Evolutionary conservation across 495 filamentous ascomycete species (phyloP).

Genomic region (Talaromyces ruber): DNA sequence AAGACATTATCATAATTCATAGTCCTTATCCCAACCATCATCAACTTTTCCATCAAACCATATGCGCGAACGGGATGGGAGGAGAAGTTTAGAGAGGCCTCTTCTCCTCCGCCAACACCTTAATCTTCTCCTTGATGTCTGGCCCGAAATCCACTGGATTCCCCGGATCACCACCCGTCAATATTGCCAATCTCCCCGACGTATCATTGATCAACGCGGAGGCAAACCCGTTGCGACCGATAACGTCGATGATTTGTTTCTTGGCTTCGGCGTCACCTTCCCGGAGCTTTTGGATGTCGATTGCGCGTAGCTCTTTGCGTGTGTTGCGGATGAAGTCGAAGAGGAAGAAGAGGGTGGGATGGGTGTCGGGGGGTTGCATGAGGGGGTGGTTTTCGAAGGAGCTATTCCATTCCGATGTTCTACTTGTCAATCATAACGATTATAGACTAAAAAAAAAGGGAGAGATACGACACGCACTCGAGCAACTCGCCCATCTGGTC

Average conservation of each 20-base stretch:
- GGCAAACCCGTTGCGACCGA: slow-evolving; percentile 23
- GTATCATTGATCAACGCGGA: slow-evolving; percentile 17
- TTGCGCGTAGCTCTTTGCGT: slow-evolving; percentile 15
- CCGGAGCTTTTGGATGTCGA: slow-evolving; percentile 19
- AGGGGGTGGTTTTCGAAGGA: slow-evolving; percentile 24
- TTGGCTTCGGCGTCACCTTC: slow-evolving; percentile 12
- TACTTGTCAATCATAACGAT: too few species aligned
- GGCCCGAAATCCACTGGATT: slow-evolving; percentile 20
- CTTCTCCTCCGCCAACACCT: slow-evolving; percentile 7
- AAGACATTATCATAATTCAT: neutral
- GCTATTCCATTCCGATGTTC: too few species aligned
- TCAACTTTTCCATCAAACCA: too few species aligned
- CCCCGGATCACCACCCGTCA: slow-evolving; percentile 14
- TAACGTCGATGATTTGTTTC: slow-evolving; percentile 14
- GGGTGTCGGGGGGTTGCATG: slow-evolving; percentile 17
- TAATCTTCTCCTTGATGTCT: slow-evolving; percentile 16
- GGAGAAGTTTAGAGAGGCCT: neutral
- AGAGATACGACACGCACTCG: slow-evolving; percentile 12
- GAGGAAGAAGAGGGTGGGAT: slow-evolving; percentile 27
- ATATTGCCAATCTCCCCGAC: slow-evolving; percentile 16
- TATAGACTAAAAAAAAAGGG: neutral
- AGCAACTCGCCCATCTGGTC: slow-evolving; percentile 19
- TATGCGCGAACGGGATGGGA: too few species aligned
- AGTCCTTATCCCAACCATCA: too few species aligned
- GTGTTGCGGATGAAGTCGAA: slow-evolving; percentile 24